These are phyloP conservation scores for Candida andamanensis DNA, from an alignment of 805 yeast species.

Conservation along the genomic window DNA sequence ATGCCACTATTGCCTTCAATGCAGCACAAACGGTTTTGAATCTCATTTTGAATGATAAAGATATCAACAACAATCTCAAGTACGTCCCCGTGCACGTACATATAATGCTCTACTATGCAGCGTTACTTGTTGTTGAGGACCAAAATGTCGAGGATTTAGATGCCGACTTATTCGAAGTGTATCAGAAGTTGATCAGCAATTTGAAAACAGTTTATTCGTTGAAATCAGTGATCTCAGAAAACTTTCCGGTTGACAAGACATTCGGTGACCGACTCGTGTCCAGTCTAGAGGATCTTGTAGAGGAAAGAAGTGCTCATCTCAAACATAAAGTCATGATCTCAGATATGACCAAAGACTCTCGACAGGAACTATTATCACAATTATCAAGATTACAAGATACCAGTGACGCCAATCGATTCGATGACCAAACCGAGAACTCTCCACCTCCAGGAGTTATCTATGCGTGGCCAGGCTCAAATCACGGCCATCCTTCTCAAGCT, in stretches of 20 bases:
- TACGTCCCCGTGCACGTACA: constrained; percentile 72
- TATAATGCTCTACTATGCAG: constrained; percentile 66
- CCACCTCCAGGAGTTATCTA: constrained; percentile 35
- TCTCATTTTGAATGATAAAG: constrained; percentile 53
- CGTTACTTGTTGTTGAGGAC: constrained; percentile 39
- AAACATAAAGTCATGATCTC: constrained; percentile 7
- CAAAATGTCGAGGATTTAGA: constrained; percentile 1
- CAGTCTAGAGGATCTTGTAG: constrained; percentile 28
- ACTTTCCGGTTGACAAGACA: constrained; percentile 48
- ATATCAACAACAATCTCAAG: constrained; percentile 49
- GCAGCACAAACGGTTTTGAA: constrained; percentile 63
- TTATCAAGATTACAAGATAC: constrained; percentile 11
- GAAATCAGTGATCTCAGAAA: constrained; percentile 36
- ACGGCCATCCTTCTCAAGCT: constrained; percentile 49
- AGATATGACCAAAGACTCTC: constrained; percentile 5
- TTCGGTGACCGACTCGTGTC: constrained; percentile 43
- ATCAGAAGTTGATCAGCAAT: constrained; percentile 28
- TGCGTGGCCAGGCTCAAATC: constrained; percentile 68
- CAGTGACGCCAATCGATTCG: constrained; percentile 13
- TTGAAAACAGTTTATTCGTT: constrained; percentile 41
- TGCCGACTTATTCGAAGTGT: constrained; percentile 14
- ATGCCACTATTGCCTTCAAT: constrained; percentile 48
- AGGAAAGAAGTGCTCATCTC: constrained; percentile 18
- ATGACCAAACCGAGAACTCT: constrained; percentile 20
- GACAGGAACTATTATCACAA: constrained; percentile 14